Evolutionary conservation across 1,139 yeast genomes (phyloP), one percentile per base, ranked within the genome.

Genomic region (Geotrichum citri-aurantii): DNA sequence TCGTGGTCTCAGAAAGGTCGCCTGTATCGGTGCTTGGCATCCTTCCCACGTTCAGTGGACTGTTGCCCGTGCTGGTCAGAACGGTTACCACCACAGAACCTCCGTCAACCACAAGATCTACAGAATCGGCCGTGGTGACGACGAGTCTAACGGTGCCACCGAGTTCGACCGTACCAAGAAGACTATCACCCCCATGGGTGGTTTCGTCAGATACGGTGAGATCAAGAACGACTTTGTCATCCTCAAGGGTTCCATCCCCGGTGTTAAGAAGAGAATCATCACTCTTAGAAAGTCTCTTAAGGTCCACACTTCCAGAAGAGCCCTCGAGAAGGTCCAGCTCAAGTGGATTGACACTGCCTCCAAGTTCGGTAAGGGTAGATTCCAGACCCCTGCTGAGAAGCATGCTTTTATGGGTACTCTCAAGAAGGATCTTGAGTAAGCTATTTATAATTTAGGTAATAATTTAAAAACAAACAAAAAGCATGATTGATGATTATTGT

Each of bases 1-100:
- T 83, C 91, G 98, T 88, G 99, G 99, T 93, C 86, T 92, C 79
- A 91, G 99, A 87, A 95, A 95, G 91, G 99, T 93, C 81, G 99
- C 99, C 78, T 93, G 99, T 91, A 95, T 93, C 77, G 99, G 99
- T 87, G 97, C 99, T 78, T 93, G 99, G 99, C 99, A 93, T 85
- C 99, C 99, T 81, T 88, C 97, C 82, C 96, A 93, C 84, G 99
- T 93, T 77, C 83, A 86, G 82, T 93, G 96, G 96, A 88, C 98
- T 77, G 99, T 93, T 81, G 98, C 99, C 75, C 91, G 99, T 84
- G 97, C 99, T 75, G 99, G 99, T 93, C 99, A 93, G 86, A 90
- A 87, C 85, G 99, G 99, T 90, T 93, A 88, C 96, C 99, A 93
- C 84, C 97, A 91, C 95, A 92, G 99, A 88, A 93, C 99, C 76